Evolutionary conservation across 805 yeast genomes (phyloP).

Genomic region (Barnettozyma siamensis): DNA sequence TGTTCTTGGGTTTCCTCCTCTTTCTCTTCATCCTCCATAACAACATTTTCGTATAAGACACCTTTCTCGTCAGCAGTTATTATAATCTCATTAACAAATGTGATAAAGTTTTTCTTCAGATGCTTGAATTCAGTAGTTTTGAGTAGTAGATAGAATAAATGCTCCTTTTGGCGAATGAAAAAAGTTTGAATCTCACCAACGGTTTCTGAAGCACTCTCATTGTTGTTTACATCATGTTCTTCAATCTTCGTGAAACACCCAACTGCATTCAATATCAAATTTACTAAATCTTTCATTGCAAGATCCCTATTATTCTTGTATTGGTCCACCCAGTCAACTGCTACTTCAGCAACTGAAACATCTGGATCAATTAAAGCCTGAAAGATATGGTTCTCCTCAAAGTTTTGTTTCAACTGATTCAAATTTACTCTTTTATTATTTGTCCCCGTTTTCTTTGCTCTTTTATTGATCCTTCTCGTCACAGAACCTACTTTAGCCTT

Average conservation of each 20-base stretch:
- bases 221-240: slow-evolving; percentile 67
- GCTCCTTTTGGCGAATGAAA: slow-evolving; percentile 54
- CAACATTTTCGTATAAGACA: slow-evolving; percentile 38
- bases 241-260: slow-evolving; percentile 66
- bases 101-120: slow-evolving; percentile 48
- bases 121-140: slow-evolving; percentile 40
- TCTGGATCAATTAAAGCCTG: slow-evolving; percentile 45
- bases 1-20: slow-evolving; percentile 32
- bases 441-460: slow-evolving; percentile 7
- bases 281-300: slow-evolving; percentile 59
- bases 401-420: slow-evolving; percentile 35
- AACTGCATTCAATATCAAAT: slow-evolving; percentile 61
- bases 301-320: slow-evolving; percentile 38
- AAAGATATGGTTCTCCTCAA: slow-evolving; percentile 43
- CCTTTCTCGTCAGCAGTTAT: slow-evolving; percentile 57
- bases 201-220: slow-evolving; percentile 68
- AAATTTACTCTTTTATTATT: slow-evolving; percentile 20
- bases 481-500: slow-evolving; percentile 11
- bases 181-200: slow-evolving; percentile 63
- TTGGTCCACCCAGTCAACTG: slow-evolving; percentile 52
- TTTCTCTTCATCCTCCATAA: slow-evolving; percentile 26
- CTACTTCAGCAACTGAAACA: slow-evolving; percentile 45
- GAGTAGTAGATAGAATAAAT: slow-evolving; percentile 63
- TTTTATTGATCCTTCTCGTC: background rate
- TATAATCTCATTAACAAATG: slow-evolving; percentile 50